Evolutionary conservation across 108 stramenopile genomes (phyloP), one percentile per base, ranked within the genome.

Genomic region (Discostella stelligeroides): DNA sequence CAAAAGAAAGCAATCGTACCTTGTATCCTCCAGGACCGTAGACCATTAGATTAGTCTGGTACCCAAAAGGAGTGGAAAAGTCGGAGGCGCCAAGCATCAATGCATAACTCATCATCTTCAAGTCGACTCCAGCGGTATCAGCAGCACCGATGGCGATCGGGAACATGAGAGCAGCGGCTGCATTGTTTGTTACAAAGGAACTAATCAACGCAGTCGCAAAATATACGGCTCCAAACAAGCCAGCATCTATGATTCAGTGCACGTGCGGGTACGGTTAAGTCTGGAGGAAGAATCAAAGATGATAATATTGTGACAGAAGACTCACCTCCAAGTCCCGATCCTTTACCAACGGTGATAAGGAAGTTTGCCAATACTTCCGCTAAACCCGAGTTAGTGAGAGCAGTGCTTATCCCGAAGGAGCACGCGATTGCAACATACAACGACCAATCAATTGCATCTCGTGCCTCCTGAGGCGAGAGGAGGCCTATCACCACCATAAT

Each of bases 1-100:
- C 24, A 25, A 24, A 2, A 53, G 24, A 53, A 27, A 23, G 23
- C 2, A 20, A 53, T 53, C 24, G 13, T 60, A 60, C 60, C 42
- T 60, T 94, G 90, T 87, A 94, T 85, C 24, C 64, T 10, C 91
- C 91, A 23, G 94, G 94, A 46, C 94, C 91, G 58, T 92, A 95
- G 47, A 91, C 79, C 74, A 92, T 42, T 50, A 95, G 66, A 69
- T 92, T 95, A 1, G 94, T 95, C 40, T 72, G 76, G 47, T 83
- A 91, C 6, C 94, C 94, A 67, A 88, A 95, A 15, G 94, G 90
- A 6, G 87, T 76, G 83, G 86, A 88, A 70, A 91, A 95, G 45
- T 84, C 85, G 1, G 90, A 89, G 11, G 94, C 90, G 23, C 85
- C 85, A 47, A 95, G 81, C 94, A 95, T 95, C 11, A 95, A 27